Evolutionary conservation across 345 rosid species (phyloP).

Genomic region (Erodium maritimum): DNA sequence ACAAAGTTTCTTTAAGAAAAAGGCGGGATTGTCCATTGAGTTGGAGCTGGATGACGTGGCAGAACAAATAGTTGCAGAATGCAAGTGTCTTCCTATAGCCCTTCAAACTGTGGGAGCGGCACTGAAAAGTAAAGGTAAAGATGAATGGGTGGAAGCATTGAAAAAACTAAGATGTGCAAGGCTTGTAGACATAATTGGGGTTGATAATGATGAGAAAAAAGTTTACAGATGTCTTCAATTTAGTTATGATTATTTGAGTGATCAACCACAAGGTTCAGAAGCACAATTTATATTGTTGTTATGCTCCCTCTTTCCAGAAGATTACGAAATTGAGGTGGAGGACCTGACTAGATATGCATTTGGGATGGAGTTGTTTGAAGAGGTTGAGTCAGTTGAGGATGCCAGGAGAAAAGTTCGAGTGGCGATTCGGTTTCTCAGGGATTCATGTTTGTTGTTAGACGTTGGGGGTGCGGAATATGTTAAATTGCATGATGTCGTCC

Average conservation of each 20-base stretch:
- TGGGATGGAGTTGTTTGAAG: not conserved
- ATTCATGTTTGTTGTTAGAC: not conserved
- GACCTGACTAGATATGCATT: constrained; percentile 4
- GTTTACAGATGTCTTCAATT: not conserved
- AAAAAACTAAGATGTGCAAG: not conserved
- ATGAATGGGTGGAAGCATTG: constrained; percentile 11
- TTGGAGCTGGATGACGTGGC: not conserved
- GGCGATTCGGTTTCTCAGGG: not conserved
- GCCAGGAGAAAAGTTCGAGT: not conserved
- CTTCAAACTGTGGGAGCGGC: constrained; percentile 9
- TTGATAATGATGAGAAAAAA: not conserved
- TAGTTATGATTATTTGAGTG: not conserved
- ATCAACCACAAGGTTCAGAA: not conserved
- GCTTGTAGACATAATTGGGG: not conserved
- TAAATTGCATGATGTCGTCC: constrained; percentile 1
- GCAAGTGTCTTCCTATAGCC: constrained; percentile 13
- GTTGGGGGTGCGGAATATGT: not conserved
- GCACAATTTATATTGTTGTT: not conserved
- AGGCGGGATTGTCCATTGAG: constrained; percentile 2
- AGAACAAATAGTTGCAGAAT: constrained; percentile 3
- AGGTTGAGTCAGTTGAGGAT: not conserved
- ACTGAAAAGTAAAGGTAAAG: not conserved
- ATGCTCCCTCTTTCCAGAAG: not conserved
- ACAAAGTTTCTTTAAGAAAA: constrained; percentile 12
- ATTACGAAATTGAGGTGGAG: not conserved